Evolutionary conservation across 805 yeast genomes (phyloP), one percentile per base, ranked within the genome.

Genomic region (Teunomyces kruisii): DNA sequence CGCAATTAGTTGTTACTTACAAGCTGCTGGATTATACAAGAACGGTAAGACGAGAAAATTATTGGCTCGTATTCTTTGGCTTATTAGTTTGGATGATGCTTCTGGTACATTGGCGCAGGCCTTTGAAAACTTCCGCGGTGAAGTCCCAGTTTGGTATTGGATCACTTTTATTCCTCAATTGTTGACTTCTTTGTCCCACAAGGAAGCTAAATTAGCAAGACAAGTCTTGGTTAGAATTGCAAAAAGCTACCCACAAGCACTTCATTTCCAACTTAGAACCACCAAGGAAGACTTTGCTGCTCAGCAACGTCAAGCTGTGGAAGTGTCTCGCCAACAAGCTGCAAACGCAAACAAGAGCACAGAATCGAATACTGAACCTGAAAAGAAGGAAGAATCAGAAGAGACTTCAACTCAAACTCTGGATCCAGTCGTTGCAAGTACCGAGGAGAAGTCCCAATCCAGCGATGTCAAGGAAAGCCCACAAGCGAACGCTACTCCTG

Each of bases 131-230:
- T 94, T 88, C 63, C 80, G 91, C 50, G 97, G 98, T 15, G 99
- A 95, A 52, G 89, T 89, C 33, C 99, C 99, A 4, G 96, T 92
- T 2, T 94, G 99, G 99, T 92, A 92, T 64, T 94, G 98, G 98
- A 89, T 94, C 37, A 89, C 98, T 0, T 94, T 86, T 58, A 90
- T 94, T 53, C 99, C 99, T 2, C 99, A 95, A 65, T 73, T 94
- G 48, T 72, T 94, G 54, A 85, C 97, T 0, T 84, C 96, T 0
- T 72, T 94, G 48, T 88, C 97, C 1, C 96, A 90, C 55, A 86
- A 83, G 55, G 98, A 94, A 62, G 98, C 97, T 0, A 78, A 81
- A 45, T 75, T 90, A 63, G 97, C 92, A 2, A 84, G 96, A 49
- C 90, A 84, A 56, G 86, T 94, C 36, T 75, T 94, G 60, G 86